Evolutionary conservation across 306 rosid genomes (phyloP), one percentile per base, ranked within the genome.

Genomic region (Fagus sylvatica): DNA sequence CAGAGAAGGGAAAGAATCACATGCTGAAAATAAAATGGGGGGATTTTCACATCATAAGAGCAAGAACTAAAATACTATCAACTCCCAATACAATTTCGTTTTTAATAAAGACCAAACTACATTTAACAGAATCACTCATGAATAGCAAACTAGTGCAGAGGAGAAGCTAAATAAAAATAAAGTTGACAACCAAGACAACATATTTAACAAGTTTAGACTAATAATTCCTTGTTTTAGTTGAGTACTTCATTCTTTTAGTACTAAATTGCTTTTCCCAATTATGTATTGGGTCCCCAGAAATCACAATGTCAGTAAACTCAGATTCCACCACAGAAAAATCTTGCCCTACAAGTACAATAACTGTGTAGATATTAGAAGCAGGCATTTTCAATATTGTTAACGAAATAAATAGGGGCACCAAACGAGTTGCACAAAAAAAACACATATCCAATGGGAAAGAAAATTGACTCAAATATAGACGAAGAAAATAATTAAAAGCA

Each of bases 41-140:
- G 51, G 11, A 46, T 46, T 46, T 74, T 69, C 62, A 64, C 71
- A 62, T 32, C 62, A 43, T 53, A 36, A 76, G 19, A 73, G 59
- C 57, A 53, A 53, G 42, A 2, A 22, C 15, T 37, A 48, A 33
- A 30, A 49, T 57, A 71, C 51, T 49, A 60, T 32, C 48, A 48
- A 62, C 39, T 57, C 68, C 41, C 2, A 11, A 61, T 33, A 61
- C 30, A 76, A 66, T 54, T 68, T 30, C 49, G 70, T 57, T 69
- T 51, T 41, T 43, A 11, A 13, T 15, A 59, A 53, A 64, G 40
- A 60, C 57, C 43, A 59, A 53, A 40, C 43, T 69, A 48, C 54
- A 76, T 32, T 57, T 3, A 42, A 73, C 53, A 51, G 72, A 73
- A 54, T 30, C 71, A 51, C 56, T 57, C 53, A 33, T 40, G 3